Evolutionary conservation across 2,329 filamentous ascomycete genomes (phyloP), one percentile per base, ranked within the genome.

Genomic region (Tympanopsis confertula): DNA sequence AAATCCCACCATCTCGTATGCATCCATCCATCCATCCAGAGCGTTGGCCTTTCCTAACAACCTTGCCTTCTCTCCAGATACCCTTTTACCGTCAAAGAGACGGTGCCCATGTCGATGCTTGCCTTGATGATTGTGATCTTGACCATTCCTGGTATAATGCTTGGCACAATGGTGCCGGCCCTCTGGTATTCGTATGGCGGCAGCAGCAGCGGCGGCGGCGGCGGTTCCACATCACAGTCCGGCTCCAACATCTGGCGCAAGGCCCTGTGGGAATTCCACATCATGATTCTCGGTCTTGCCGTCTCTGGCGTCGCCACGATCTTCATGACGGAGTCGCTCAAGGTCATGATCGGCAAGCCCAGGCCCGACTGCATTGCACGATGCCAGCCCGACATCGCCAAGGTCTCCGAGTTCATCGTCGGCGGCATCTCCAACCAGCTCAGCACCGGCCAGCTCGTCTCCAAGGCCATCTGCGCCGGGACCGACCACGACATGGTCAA

Each of bases 301-400:
- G 45, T 77, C 42, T 66, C 89, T 46, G 76, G 91, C 1, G 86
- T 86, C 1, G 85, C 83, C 3, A 69, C 74, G 4, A 79, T 78
- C 1, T 77, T 81, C 1, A 70, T 74, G 13, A 66, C 65, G 30
- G 68, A 70, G 15, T 78, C 80, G 0, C 76, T 83, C 2, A 69
- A 69, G 44, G 57, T 69, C 50, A 62, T 78, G 35, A 78, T 75
- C 42, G 76, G 76, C 45, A 73, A 78, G 45, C 76, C 76, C 20
- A 75, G 89, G 5, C 89, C 89, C 3, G 89, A 96, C 58, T 64
- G 95, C 24, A 74, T 96, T 30, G 70, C 71, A 2, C 74, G 86
- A 35, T 96, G 89, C 58, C 54, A 81, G 37, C 86, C 88, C 3
- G 83, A 94, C 50, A 44, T 87, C 2, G 62, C 55, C 3, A 74